Conservation (phyloP, 768 basidiomycete genomes). For the Auricularia cornea region DNA sequence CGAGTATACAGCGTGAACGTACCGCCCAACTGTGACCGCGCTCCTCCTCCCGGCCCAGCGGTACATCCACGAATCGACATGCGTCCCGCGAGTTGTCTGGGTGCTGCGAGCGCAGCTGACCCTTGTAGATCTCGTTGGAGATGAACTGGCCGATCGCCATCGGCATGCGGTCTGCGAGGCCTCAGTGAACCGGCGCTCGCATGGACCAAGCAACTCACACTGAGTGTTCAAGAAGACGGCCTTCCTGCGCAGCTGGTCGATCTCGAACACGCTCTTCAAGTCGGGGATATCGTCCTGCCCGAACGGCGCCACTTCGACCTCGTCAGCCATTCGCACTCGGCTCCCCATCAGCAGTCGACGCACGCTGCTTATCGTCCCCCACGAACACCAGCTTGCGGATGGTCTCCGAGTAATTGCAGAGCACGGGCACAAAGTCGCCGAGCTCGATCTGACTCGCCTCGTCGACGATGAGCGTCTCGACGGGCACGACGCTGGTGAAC, state of each 20-base stretch:
- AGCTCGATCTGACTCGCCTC: conserved; percentile 46
- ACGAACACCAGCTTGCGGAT: conserved; percentile 43
- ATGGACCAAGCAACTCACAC: too few species aligned
- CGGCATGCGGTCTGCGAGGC: conserved; percentile 67
- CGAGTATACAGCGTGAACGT: conserved; percentile 10
- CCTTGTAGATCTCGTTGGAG: conserved; percentile 56
- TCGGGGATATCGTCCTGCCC: conserved; percentile 60
- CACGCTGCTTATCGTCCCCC: conserved; percentile 47
- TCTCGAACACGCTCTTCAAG: conserved; percentile 71
- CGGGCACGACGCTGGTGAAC: conserved; percentile 28
- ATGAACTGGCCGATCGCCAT: conserved; percentile 69
- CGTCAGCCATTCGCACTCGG: background rate
- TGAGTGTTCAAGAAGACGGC: conserved; percentile 61
- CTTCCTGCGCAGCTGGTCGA: conserved; percentile 44
- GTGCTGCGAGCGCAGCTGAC: conserved; percentile 47
- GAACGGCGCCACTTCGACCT: conserved; percentile 61
- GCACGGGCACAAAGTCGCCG: conserved; percentile 33
- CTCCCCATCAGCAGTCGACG: conserved; percentile 7
- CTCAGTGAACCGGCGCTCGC: background rate
- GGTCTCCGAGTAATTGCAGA: conserved; percentile 22
- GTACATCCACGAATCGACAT: conserved; percentile 56
- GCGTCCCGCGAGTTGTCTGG: conserved; percentile 34
- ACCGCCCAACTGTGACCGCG: conserved; percentile 40
- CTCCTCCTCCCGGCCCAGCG: conserved; percentile 30
- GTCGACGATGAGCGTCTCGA: conserved; percentile 40